Evolutionary conservation across 2,329 filamentous ascomycete genomes (phyloP), one percentile per base, ranked within the genome.

Genomic region (Escovopsis weberi): DNA sequence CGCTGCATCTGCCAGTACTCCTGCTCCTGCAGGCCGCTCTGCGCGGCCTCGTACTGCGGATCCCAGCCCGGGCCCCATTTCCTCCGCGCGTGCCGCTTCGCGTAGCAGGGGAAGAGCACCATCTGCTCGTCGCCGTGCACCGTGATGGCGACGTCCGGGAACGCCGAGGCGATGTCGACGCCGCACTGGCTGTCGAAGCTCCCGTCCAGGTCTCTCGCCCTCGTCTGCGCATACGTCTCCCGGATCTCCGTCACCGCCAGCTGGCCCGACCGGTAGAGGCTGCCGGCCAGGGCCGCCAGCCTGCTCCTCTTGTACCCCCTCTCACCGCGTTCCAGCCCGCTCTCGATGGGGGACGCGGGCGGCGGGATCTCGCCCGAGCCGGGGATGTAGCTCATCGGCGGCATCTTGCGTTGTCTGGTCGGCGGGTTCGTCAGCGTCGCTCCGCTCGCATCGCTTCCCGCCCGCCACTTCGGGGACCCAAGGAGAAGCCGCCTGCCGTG

Each of bases 41-140:
- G 70, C 30, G 73, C 65, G 2, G 63, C 61, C 23, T 49, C 55
- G 51, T 55, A 61, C 28, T 54, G 50, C 42, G 57, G 58, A 23
- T 52, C 47, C 23, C 53, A 44, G 30, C 49, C 47, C 15, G 60
- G 53, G n/a, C 49, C 51, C 50, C 61, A 62, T n/a, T 60, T 59
- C 48, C 61, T 58, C 56, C 63, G 80, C 32, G 74, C 60, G 58
- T 93, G 82, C 47, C 71, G 72, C 55, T 88, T 79, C 8, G 85
- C 86, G 58, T 98, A 98, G 42, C 86, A 95, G 0, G 91, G 91
- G 52, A 98, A 98, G 23, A 98, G 59, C 9, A 98, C 77, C 79
- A 98, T 85, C 64, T 96, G 85, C 59, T 95, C 87, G 46, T 86
- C 76, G 11, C 85, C 88, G 47, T 78, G 80, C 10, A 78, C 74